Percentiles rank a stretch among this genome's conserved stretches.
phyloP scores from a whole-genome alignment of 345 rosid species.

The Tarenaya hassleriana region DNA sequence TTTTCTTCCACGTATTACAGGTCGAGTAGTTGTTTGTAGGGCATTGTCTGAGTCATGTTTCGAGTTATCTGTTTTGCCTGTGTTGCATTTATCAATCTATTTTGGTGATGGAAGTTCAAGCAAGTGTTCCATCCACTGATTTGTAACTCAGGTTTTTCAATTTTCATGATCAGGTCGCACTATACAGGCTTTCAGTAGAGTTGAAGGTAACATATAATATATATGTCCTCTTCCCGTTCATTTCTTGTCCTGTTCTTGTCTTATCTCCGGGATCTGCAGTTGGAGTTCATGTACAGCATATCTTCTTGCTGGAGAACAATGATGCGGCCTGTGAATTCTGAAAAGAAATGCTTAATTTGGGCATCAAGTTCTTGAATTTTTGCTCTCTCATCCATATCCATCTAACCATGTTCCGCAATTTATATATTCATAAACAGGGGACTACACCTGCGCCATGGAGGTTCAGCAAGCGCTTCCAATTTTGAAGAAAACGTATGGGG shows the following conservation, averaged over 20 bases:
- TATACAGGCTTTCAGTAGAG: neutral
- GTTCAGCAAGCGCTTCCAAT: conserved; percentile 37
- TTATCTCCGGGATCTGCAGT: no score
- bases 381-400: no score
- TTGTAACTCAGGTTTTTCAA: neutral
- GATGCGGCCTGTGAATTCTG: neutral
- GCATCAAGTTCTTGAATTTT: neutral
- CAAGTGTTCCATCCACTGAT: no score
- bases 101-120: no score
- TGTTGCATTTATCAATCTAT: conserved; percentile 30
- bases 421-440: conserved; percentile 14
- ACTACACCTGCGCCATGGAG: conserved; percentile 38
- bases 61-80: no score
- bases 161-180: neutral
- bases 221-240: neutral
- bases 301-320: neutral
- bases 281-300: no score
- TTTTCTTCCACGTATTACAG: neutral
- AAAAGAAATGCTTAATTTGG: neutral
- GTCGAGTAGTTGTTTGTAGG: conserved; percentile 10
- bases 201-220: neutral
- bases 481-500: conserved; percentile 44
- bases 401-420: no score
- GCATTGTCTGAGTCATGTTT: conserved; percentile 15
- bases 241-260: no score